Conservation (phyloP, 73 alveolate genomes). For the Durusdinium trenchii region DNA sequence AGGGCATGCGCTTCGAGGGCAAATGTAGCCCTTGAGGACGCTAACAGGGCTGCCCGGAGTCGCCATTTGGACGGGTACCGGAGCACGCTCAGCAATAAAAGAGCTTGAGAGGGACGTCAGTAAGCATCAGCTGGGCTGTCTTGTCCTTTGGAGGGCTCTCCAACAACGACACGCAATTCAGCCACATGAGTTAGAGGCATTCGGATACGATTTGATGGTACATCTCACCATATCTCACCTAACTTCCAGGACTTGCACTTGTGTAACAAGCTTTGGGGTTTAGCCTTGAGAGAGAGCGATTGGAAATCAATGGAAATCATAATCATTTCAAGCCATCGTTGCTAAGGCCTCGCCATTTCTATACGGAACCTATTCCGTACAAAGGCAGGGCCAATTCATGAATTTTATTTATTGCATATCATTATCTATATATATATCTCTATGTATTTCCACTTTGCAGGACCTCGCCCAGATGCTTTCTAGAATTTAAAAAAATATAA, state of each 20-base stretch:
- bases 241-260: not conserved
- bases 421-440: not conserved
- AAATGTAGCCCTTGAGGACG: too few relatives aligned
- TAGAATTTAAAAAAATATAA: not conserved
- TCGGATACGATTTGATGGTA: not conserved
- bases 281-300: not conserved
- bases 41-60: too few relatives aligned
- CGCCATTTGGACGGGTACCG: too few relatives aligned
- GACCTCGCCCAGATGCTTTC: too few relatives aligned
- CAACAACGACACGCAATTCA: not conserved
- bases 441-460: too few relatives aligned
- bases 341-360: constrained; percentile 16
- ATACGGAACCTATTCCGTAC: constrained; percentile 25
- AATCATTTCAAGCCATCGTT: not conserved
- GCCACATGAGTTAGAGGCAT: not conserved
- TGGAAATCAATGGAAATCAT: not conserved
- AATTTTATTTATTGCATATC: not conserved
- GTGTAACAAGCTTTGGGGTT: not conserved
- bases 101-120: too few relatives aligned
- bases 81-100: too few relatives aligned
- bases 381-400: not conserved
- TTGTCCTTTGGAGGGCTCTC: not conserved
- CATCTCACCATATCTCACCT: not conserved
- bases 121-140: not conserved
- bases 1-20: too few relatives aligned